These are phyloP conservation scores for Cryoendolithus antarcticus DNA, from an alignment of 2,329 filamentous ascomycete genomes.

Conservation along the genomic window DNA sequence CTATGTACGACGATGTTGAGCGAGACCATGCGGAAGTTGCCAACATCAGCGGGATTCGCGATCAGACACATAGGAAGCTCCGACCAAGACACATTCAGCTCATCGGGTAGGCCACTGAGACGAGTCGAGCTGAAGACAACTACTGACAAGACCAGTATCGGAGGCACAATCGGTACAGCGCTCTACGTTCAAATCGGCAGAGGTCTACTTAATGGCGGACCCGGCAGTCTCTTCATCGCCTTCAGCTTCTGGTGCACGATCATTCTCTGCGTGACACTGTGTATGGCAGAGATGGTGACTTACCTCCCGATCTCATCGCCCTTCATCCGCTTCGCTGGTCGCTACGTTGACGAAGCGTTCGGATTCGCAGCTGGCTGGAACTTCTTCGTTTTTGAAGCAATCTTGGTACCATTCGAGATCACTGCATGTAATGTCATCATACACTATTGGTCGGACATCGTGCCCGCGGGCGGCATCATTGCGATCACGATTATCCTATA, in stretches of 20 bases:
- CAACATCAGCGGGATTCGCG: conserved; percentile 13
- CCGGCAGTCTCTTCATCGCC: conserved; percentile 34
- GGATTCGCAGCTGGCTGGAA: conserved; percentile 27
- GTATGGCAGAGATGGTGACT: conserved; percentile 64
- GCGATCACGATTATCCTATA: conserved; percentile 46
- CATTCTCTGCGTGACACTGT: conserved; percentile 12
- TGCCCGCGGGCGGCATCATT: conserved; percentile 48
- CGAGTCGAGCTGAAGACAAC: not conserved
- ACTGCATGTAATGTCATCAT: conserved; percentile 29
- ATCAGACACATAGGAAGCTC: conserved; percentile 31
- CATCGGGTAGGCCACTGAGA: conserved; percentile 22
- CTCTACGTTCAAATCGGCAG: conserved; percentile 36
- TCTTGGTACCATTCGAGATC: conserved; percentile 39
- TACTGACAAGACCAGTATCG: conserved; percentile 13
- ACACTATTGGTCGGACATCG: conserved; percentile 21
- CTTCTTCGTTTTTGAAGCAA: conserved; percentile 31
- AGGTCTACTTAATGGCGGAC: conserved; percentile 35
- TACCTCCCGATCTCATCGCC: conserved; percentile 66
- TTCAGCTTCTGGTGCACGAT: conserved; percentile 29
- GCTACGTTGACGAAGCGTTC: conserved; percentile 64
- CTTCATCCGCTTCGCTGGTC: conserved; percentile 65
- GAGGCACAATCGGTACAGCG: conserved; percentile 36
- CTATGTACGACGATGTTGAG: conserved; percentile 9
- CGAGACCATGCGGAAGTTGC: conserved; percentile 11
- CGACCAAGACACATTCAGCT: conserved; percentile 35